Base-by-base conservation (phyloP, 2,329 filamentous ascomycete species). In the Pseudogymnoascus sp. region DNA sequence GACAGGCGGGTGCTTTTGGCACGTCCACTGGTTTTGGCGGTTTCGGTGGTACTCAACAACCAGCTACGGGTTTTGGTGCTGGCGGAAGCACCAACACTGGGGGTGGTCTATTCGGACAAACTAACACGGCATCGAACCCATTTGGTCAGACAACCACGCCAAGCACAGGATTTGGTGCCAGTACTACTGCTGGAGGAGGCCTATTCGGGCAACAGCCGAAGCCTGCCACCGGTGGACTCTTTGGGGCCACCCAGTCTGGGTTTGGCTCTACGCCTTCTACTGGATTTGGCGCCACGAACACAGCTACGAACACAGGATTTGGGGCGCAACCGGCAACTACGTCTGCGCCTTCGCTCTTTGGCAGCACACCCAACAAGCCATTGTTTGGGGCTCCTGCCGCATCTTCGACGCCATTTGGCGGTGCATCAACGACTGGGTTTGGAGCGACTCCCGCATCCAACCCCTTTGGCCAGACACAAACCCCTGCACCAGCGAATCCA, bases 1-100 rank as follows among this genome's bases (percentile, higher is more conserved):
- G 91, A 31, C 89, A 92, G 68, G 79, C 85, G 57, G 92, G 92
- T 64, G 90, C 89, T 6, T 97, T 97, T 75, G 93, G 92, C 16
- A 81, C 86, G 64, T 82, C 79, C 69, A 84, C 82, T 65, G 77
- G 78, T 2, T 86, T 86, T 63, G 79, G 80, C 64, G 76, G 79
- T 5, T 81, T 81, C 65, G 79, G 76, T 23, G 70, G 73, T 64
- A 68, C 68, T 47, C 72, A 65, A 16, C 71, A 62, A 68, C 51
- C 51, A 57, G 74, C 75, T 57, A 74, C 77, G 21, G 71, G 69
- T 16, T 77, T 77, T 62, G 73, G 73, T 62, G 65, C 65, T 37
- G n/a, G 47, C 51, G 66, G 66, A 14, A 34, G 29, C 29, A 67
- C 67, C 21, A 65, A 57, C 36, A 66, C 71, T 42, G 71, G 73